Evolutionary conservation across 805 yeast species (phyloP), one percentile per base, ranked within the genome.

Genomic region (Alloascoidea africana): DNA sequence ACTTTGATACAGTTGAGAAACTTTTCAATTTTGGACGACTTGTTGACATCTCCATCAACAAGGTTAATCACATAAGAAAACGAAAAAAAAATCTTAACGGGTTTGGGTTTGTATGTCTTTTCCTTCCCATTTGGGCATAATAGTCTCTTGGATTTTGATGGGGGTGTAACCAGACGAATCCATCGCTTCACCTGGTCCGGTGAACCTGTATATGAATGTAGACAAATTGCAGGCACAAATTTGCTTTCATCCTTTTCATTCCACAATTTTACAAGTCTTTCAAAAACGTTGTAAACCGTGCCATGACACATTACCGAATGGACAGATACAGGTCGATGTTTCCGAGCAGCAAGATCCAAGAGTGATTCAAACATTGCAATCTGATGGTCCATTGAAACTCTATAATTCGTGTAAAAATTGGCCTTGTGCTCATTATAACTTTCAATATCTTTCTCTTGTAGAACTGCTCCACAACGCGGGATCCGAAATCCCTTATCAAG

Each of bases 121-220:
- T n/a, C n/a, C n/a, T n/a, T n/a, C n/a, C n/a, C n/a, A n/a, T n/a
- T n/a, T n/a, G n/a, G n/a, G n/a, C n/a, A n/a, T n/a, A n/a, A n/a
- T n/a, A n/a, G n/a, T n/a, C n/a, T n/a, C n/a, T n/a, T n/a, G n/a
- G n/a, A n/a, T n/a, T n/a, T n/a, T n/a, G n/a, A n/a, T n/a, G 58
- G 32, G 42, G 43, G 44, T 40, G 56, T 44, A 45, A 51, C 58
- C 34, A 51, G 34, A 42, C 56, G 57, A 36, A 68, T 49, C 65
- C 78, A 70, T 33, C 60, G 38, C 38, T 59, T 51, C 13, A 78
- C 69, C 41, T 76, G 84, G 33, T 85, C 95, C 0, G 63, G 43
- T 2, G 94, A 77, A 0, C 97, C 97, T 4, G 85, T 73, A 53
- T 75, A 91, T 0, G 96, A 84, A 51, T 89, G 97, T 16, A 91